Percentiles rank a stretch among this genome's conserved stretches.
phyloP scores from a whole-genome alignment of 1,139 yeast species.

The Blastobotrys ciferrii region DNA sequence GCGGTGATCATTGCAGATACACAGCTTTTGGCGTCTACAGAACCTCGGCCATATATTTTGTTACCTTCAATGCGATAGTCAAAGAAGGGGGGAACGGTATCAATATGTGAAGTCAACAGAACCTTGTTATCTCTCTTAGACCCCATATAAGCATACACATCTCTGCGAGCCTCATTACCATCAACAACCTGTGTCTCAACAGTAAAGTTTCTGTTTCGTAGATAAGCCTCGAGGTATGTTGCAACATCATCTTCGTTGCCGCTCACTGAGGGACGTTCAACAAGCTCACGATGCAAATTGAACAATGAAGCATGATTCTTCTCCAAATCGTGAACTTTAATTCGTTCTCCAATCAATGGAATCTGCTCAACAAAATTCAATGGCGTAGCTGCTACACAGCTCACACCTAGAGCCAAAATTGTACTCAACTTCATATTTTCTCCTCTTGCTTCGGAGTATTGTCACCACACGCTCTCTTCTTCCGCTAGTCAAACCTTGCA shows the following conservation, averaged over 20 bases:
- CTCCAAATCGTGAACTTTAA: constrained; percentile 23
- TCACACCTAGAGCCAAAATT: background rate
- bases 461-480: no score
- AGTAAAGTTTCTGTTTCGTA: constrained; percentile 46
- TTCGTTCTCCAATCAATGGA: constrained; percentile 5
- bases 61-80: constrained; percentile 52
- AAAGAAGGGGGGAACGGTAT: constrained; percentile 68
- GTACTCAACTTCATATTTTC: background rate
- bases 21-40: constrained; percentile 67
- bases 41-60: constrained; percentile 61
- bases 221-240: constrained; percentile 39
- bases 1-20: constrained; percentile 63
- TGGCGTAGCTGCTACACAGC: constrained; percentile 1
- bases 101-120: constrained; percentile 63
- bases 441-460: background rate
- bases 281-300: constrained; percentile 39
- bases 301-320: constrained; percentile 17
- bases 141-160: constrained; percentile 60
- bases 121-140: constrained; percentile 46
- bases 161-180: constrained; percentile 41
- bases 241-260: constrained; percentile 40
- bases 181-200: constrained; percentile 48
- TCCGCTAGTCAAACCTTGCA: no score
- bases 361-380: constrained; percentile 6
- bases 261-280: constrained; percentile 42